Evolutionary conservation across 345 rosid genomes (phyloP).

Genomic region (Arabis alpina): DNA sequence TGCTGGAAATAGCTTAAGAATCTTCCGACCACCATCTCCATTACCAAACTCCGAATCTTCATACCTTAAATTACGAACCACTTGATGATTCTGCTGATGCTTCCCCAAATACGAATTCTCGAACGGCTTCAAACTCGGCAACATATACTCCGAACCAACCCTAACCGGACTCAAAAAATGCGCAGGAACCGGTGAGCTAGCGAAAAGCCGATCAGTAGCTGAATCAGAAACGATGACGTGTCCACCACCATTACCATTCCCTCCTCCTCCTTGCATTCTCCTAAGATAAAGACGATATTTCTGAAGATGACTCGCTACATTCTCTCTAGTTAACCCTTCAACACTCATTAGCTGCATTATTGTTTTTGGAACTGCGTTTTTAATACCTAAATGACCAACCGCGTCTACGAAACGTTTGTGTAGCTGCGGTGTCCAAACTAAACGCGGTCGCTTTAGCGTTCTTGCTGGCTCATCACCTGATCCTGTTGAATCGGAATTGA

Average conservation of each 20-base stretch:
- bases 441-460: conserved; percentile 76
- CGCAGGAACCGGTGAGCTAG: conserved; percentile 44
- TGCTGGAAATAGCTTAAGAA: conserved; percentile 41
- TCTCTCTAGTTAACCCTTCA: conserved; percentile 90
- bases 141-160: conserved; percentile 20
- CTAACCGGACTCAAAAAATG: conserved; percentile 30
- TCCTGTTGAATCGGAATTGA: conserved; percentile 37
- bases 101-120: conserved; percentile 25
- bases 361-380: conserved; percentile 97
- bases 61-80: conserved; percentile 36
- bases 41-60: conserved; percentile 26
- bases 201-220: conserved; percentile 57
- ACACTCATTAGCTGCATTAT: conserved; percentile 98
- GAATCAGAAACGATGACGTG: conserved; percentile 58
- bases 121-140: conserved; percentile 18
- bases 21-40: conserved; percentile 31
- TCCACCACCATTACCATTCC: conserved; percentile 49
- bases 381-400: conserved; percentile 80
- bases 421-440: conserved; percentile 97
- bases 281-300: conserved; percentile 89
- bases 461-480: conserved; percentile 73
- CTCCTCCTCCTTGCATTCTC: conserved; percentile 84
- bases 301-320: conserved; percentile 94
- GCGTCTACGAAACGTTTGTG: conserved; percentile 96
- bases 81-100: conserved; percentile 27